Base-by-base conservation (phyloP, 1,139 yeast species). In the Blastobotrys persicus region DNA sequence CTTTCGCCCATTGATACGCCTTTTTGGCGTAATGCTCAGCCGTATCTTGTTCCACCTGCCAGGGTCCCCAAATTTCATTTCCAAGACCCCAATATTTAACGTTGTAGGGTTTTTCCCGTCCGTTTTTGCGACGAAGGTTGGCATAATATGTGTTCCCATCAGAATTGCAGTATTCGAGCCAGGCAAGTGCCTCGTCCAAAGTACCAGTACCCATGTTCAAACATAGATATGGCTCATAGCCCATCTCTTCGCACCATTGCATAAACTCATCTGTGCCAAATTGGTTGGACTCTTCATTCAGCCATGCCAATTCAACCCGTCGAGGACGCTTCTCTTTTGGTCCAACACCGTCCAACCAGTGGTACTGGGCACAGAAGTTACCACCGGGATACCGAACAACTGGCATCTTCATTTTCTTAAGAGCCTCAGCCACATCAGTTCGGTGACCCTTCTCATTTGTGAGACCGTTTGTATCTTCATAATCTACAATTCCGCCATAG, bases 121-220 rank as follows among this genome's bases (percentile, higher is more conserved):
- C 71, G 45, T 67, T 61, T 43, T 61, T 57, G 38, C 71, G 57
- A 47, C 71, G 51, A 20, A 62, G 47, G 42, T 62, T 62, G 31
- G 66, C 66, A 42, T 65, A 67, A 45, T 66, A 65, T 4, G 71
- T 67, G 51, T 67, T 60, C 5, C 58, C 58, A 39, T 58, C 59
- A 2, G 68, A 62, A 52, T 67, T 67, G 52, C 71, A 67, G 49
- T 67, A 67, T 48, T 67, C 71, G 43, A 67, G 51, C 71, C 71
- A 67, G 2, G 59, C 69, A 19, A 67, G 53, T 1, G 71, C 71
- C 50, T 67, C 71, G 47, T 64, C 68, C 35, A 67, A 58, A 6
- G 71, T 67, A 28, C 71, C 71, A 3, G 71, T 67, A 9, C 71
- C 71, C 71, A 67, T 67, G 52, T 67, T 67, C 33, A 67, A 52